These are phyloP conservation scores for Macadamia integrifolia DNA, from an alignment of 164 flowering plant genomes.

Conservation along the genomic window DNA sequence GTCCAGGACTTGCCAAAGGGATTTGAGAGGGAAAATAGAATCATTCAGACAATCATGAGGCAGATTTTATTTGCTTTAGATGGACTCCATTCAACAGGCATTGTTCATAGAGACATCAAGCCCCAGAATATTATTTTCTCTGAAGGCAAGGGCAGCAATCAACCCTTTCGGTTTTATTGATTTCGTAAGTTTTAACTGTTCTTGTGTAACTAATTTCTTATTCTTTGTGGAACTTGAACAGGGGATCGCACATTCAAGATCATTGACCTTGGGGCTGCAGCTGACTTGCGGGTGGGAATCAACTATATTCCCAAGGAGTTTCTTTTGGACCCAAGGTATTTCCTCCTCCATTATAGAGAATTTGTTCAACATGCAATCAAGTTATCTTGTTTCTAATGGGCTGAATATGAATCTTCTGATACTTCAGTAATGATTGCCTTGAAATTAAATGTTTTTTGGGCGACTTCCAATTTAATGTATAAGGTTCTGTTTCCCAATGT, in stretches of 20 bases:
- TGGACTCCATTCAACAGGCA: slow-evolving; percentile 96
- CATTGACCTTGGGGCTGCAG: slow-evolving; percentile 97
- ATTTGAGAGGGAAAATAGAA: slow-evolving; percentile 81
- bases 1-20: slow-evolving; percentile 81
- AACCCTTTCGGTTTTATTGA: neutral
- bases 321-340: slow-evolving; percentile 90
- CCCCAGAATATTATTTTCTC: slow-evolving; percentile 95
- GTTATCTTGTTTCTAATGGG: too few relatives aligned
- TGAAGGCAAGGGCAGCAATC: slow-evolving; percentile 48
- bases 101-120: slow-evolving; percentile 94
- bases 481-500: too few relatives aligned
- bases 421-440: too few relatives aligned
- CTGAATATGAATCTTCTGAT: too few relatives aligned
- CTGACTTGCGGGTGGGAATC: slow-evolving; percentile 95
- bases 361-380: neutral
- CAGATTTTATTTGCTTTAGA: slow-evolving; percentile 90
- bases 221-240: slow-evolving; percentile 25
- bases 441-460: too few relatives aligned
- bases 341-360: neutral
- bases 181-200: neutral
- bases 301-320: slow-evolving; percentile 96
- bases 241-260: slow-evolving; percentile 90
- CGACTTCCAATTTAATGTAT: too few relatives aligned
- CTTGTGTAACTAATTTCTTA: neutral
- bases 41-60: slow-evolving; percentile 84